These are phyloP conservation scores for Gossypium gossypioides DNA, from an alignment of 441 rosid genomes.

Conservation along the genomic window DNA sequence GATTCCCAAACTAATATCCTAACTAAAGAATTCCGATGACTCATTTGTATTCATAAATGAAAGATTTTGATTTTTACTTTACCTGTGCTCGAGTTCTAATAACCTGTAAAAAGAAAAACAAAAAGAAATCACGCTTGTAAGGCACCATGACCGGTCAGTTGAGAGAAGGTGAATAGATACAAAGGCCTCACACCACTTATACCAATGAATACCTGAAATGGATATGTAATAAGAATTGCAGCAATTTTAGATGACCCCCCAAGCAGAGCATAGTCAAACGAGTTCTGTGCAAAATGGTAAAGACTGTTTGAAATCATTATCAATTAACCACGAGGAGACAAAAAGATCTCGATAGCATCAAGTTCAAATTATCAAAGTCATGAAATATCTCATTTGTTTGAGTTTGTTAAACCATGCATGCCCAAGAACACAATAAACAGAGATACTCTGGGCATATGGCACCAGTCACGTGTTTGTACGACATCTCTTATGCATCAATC, in stretches of 20 bases:
- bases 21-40: not conserved
- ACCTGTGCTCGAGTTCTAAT: constrained; percentile 93
- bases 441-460: not conserved
- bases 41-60: not conserved
- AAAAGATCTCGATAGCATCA: not conserved
- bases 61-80: constrained; percentile 10
- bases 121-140: constrained; percentile 15
- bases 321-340: not conserved
- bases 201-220: constrained; percentile 55
- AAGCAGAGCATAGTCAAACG: constrained; percentile 73
- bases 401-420: not conserved
- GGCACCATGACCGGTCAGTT: constrained; percentile 14
- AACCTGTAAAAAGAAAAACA: constrained; percentile 40
- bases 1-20: not conserved
- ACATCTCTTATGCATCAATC: not conserved
- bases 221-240: constrained; percentile 79
- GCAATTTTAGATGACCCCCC: constrained; percentile 86
- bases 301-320: not conserved
- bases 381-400: not conserved
- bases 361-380: not conserved
- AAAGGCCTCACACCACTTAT: constrained; percentile 1
- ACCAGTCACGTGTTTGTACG: not conserved
- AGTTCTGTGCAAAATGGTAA: constrained; percentile 42
- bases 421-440: not conserved
- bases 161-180: constrained; percentile 3